Conservation (phyloP, 2,329 filamentous ascomycete species). For the Alternaria burnsii region DNA sequence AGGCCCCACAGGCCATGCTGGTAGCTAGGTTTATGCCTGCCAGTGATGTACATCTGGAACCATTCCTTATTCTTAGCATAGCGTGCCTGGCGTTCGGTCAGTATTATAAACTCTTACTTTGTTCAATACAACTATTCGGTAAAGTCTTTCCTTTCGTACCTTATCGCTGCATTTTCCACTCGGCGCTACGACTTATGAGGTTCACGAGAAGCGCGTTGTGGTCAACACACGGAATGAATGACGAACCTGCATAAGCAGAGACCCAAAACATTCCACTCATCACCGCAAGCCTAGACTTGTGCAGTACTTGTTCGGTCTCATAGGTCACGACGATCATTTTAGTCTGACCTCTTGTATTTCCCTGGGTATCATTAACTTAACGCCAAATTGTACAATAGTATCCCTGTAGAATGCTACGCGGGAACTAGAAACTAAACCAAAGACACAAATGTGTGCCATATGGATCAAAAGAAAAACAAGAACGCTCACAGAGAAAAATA, state of each 20-base stretch:
- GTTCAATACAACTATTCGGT: background rate
- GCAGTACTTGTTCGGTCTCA: background rate
- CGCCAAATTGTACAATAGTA: background rate
- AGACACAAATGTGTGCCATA: background rate
- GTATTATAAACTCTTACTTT: background rate
- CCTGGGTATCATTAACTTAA: background rate
- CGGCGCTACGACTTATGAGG: background rate
- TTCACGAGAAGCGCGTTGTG: background rate
- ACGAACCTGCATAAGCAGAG: background rate
- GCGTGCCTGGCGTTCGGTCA: constrained; percentile 10
- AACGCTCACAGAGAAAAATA: background rate
- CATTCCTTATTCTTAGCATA: background rate
- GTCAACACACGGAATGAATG: background rate
- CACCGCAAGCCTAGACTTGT: background rate
- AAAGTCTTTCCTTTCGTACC: background rate
- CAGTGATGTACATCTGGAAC: background rate
- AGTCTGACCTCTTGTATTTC: background rate
- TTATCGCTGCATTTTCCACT: background rate
- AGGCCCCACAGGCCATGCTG: constrained; percentile 36
- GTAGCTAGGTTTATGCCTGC: background rate
- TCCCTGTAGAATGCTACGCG: background rate
- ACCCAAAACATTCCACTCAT: no score
- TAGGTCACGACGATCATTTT: background rate
- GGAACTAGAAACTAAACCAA: background rate
- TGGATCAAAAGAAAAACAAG: background rate